phyloP scores from a whole-genome alignment of 2,329 filamentous ascomycete species.

The Aspergillus persii region DNA sequence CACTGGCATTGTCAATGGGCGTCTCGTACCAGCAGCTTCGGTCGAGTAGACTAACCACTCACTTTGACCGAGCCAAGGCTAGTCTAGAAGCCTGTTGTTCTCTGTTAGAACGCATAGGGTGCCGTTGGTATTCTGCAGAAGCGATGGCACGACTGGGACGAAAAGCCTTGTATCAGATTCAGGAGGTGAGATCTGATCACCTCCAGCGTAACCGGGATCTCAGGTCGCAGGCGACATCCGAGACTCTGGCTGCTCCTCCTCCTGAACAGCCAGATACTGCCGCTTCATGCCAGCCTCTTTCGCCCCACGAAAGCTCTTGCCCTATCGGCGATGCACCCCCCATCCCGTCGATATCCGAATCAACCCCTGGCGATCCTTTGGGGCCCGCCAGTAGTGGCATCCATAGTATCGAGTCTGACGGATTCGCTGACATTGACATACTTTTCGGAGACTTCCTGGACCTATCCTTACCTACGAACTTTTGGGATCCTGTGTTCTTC shows the following conservation, averaged over 20 bases:
- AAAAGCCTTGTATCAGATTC: constrained; percentile 35
- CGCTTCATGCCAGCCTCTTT: not conserved
- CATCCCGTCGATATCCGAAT: not conserved
- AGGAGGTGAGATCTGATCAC: constrained; percentile 12
- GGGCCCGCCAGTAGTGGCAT: constrained; percentile 39
- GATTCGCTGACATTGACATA: constrained; percentile 35
- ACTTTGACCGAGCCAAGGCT: constrained; percentile 35
- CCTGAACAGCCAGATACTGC: not conserved
- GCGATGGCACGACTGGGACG: constrained; percentile 42
- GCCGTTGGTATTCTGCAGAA: constrained; percentile 41
- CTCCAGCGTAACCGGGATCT: constrained; percentile 16
- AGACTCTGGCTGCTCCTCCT: not conserved
- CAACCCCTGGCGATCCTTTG: constrained; percentile 40
- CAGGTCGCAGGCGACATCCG: not conserved
- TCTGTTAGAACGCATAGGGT: constrained; percentile 34
- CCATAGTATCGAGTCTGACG: constrained; percentile 39
- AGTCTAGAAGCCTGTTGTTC: constrained; percentile 37
- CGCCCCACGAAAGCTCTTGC: not conserved
- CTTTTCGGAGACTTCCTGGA: constrained; percentile 37
- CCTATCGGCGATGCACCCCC: not conserved
- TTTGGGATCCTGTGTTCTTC: constrained; percentile 37
- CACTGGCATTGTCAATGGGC: constrained; percentile 54
- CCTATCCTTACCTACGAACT: constrained; percentile 35
- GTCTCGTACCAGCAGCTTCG: constrained; percentile 59
- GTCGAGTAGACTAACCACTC: constrained; percentile 47